Conservation (phyloP, 1,284 basidiomycete genomes). For the Ganoderma multipileum region DNA sequence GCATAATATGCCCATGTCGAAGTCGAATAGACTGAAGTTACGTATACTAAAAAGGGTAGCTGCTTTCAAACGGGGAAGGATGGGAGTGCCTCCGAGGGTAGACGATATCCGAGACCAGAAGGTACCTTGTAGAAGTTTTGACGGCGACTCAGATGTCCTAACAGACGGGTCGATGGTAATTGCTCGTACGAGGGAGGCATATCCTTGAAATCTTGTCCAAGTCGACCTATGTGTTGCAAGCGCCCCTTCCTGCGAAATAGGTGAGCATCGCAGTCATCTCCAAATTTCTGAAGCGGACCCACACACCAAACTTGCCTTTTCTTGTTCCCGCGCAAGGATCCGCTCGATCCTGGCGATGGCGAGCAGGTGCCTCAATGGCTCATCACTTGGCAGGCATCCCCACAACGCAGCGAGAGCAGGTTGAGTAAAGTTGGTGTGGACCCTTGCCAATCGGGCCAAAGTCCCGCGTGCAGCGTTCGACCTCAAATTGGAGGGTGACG, state of each 20-base stretch:
- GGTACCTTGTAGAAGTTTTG: not conserved
- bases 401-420: not conserved
- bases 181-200: not conserved
- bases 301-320: no score
- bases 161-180: not conserved
- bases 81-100: not conserved
- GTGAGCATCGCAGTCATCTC: not conserved
- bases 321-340: no score
- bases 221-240: not conserved
- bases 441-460: not conserved
- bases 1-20: not conserved
- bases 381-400: not conserved
- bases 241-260: not conserved
- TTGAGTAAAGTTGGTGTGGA: not conserved
- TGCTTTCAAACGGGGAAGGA: not conserved
- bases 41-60: no score
- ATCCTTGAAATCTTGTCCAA: not conserved
- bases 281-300: no score
- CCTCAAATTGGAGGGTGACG: no score
- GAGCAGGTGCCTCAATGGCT: not conserved
- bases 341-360: no score
- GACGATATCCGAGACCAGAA: not conserved
- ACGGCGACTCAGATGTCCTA: not conserved
- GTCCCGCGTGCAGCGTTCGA: not conserved
- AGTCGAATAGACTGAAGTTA: not conserved